These are phyloP conservation scores for Apiospora aurea DNA, from an alignment of 2,329 filamentous ascomycete genomes.

Conservation along the genomic window DNA sequence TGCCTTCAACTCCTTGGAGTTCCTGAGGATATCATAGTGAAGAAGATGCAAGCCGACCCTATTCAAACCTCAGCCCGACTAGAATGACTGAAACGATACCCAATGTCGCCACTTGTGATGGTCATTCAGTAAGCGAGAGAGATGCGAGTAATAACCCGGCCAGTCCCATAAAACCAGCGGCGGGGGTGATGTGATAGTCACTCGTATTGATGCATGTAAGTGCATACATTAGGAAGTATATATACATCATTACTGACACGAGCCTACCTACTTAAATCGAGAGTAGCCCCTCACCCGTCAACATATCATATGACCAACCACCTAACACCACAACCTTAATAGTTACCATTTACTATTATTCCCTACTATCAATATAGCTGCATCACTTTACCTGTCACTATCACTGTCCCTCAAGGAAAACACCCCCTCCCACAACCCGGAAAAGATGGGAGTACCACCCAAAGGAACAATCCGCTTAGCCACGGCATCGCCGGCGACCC, in stretches of 20 bases:
- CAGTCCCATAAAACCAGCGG: neutral
- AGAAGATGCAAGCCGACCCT: neutral
- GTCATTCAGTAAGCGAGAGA: neutral
- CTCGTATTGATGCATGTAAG: neutral
- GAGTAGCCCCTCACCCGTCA: constrained; percentile 4
- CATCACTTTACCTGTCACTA: no score
- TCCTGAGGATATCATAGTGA: neutral
- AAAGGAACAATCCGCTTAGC: constrained; percentile 55
- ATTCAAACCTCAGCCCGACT: neutral
- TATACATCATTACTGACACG: constrained; percentile 8
- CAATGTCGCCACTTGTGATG: neutral
- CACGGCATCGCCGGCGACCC: constrained; percentile 62
- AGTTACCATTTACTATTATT: neutral
- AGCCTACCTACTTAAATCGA: constrained; percentile 1
- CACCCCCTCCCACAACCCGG: neutral
- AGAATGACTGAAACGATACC: neutral
- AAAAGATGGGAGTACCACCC: constrained; percentile 13
- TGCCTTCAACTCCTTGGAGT: neutral
- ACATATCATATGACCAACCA: neutral
- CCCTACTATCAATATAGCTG: neutral
- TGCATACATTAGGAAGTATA: neutral
- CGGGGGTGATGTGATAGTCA: neutral
- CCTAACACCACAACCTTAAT: neutral
- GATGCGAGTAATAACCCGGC: neutral
- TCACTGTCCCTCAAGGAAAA: neutral